A percentile compares a stretch with the other conserved stretches of the same genome.
Evolutionary conservation across 169 alveolate genomes (phyloP).

Genomic region (Babesia sp.): DNA sequence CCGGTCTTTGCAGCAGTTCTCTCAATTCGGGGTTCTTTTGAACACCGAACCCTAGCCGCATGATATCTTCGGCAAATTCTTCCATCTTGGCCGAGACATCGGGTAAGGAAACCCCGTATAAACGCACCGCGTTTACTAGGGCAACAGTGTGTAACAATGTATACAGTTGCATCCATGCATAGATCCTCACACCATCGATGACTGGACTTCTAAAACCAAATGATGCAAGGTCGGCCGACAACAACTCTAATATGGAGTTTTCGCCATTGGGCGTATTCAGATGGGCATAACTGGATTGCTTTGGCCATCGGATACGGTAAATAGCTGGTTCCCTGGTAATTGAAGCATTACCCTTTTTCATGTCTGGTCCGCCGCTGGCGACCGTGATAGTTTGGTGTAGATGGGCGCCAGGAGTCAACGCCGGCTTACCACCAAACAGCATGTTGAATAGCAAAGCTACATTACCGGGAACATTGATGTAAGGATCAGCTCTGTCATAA

Average conservation of each 20-base stretch:
- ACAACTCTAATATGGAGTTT: neutral
- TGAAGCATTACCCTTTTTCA: too few species aligned
- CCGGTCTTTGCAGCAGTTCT: neutral
- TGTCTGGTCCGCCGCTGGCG: neutral
- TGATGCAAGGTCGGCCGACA: neutral
- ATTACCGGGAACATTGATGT: conserved; percentile 6
- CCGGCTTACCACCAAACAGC: neutral
- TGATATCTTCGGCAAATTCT: neutral
- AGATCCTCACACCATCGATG: conserved; percentile 10
- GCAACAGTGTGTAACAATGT: conserved; percentile 1
- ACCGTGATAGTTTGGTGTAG: neutral
- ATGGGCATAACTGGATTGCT: too few species aligned
- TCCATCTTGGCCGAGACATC: neutral
- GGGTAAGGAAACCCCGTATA: neutral
- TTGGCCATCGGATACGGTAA: neutral
- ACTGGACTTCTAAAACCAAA: neutral
- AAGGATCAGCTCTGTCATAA: neutral
- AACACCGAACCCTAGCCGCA: conserved; percentile 1
- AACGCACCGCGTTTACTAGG: neutral
- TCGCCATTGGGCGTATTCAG: neutral
- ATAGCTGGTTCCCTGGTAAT: neutral
- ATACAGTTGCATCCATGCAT: conserved; percentile 28
- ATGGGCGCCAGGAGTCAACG: neutral
- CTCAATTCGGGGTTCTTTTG: neutral
- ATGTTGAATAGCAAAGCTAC: conserved; percentile 23